These are phyloP conservation scores for Podila minutissima DNA, from an alignment of 192 early-diverging fungal genomes.

Conservation along the genomic window DNA sequence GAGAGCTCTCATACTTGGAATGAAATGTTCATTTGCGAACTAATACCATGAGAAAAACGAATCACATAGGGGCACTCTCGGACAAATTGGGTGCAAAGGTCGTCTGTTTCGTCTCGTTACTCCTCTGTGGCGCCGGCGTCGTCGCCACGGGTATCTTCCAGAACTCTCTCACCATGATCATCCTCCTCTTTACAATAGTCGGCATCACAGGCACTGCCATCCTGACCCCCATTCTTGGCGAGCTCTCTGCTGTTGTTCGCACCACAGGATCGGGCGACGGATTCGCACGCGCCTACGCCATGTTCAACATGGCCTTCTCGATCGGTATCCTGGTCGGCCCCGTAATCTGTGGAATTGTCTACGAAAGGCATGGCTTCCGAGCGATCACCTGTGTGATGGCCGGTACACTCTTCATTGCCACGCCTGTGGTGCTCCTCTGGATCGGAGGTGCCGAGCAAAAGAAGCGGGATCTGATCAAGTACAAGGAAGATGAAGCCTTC, in stretches of 20 bases:
- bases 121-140: constrained; percentile 17
- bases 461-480: constrained; percentile 20
- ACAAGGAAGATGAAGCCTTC: constrained; percentile 25
- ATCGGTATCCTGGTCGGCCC: constrained; percentile 79
- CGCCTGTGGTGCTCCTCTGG: constrained; percentile 16
- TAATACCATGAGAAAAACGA: too few species aligned
- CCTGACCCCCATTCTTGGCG: constrained; percentile 32
- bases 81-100: constrained; percentile 38
- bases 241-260: constrained; percentile 66
- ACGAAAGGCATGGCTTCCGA: constrained; percentile 62
- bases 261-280: constrained; percentile 66
- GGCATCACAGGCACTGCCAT: constrained; percentile 40
- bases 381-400: constrained; percentile 15
- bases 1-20: too few species aligned
- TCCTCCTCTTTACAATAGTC: constrained; percentile 26
- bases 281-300: constrained; percentile 70
- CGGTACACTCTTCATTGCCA: constrained; percentile 10
- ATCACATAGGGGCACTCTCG: constrained; percentile 19
- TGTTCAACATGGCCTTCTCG: constrained; percentile 82
- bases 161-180: constrained; percentile 29
- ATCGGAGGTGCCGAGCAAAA: constrained; percentile 28
- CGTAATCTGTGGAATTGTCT: constrained; percentile 66
- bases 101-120: constrained; percentile 13
- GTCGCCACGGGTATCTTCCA: background rate
- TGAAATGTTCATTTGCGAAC: too few species aligned